Percentiles rank a stretch among this genome's conserved stretches.
Conservation (phyloP, 78 protist genomes). For the Dictyostelium discoideum region DNA sequence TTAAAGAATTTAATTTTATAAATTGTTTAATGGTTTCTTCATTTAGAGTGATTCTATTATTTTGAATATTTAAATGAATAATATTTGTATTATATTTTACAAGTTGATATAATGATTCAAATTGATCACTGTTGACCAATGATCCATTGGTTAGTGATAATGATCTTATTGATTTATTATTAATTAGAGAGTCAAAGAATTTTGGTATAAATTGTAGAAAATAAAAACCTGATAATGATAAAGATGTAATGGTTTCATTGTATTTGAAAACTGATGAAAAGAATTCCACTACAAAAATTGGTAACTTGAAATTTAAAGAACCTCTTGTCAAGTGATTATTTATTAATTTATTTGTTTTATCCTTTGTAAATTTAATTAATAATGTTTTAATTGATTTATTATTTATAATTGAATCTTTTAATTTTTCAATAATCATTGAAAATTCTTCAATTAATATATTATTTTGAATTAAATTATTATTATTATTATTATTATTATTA, state of each 20-base stretch:
- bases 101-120: neutral
- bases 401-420: neutral
- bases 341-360: neutral
- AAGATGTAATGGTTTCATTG: neutral
- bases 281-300: neutral
- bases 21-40: neutral
- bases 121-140: neutral
- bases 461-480: neutral
- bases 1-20: neutral
- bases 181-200: neutral
- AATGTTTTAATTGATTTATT: conserved; percentile 8
- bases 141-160: neutral
- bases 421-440: neutral
- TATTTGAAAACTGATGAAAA: neutral
- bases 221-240: neutral
- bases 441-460: neutral
- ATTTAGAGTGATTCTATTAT: neutral
- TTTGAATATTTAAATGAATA: neutral
- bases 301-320: neutral
- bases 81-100: neutral
- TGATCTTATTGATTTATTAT: conserved; percentile 1
- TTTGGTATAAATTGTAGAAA: neutral
- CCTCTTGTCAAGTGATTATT: neutral
- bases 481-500: no score
- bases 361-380: neutral